Evolutionary conservation across 495 filamentous ascomycete species (phyloP).

Genomic region (Penicillium odoratum): DNA sequence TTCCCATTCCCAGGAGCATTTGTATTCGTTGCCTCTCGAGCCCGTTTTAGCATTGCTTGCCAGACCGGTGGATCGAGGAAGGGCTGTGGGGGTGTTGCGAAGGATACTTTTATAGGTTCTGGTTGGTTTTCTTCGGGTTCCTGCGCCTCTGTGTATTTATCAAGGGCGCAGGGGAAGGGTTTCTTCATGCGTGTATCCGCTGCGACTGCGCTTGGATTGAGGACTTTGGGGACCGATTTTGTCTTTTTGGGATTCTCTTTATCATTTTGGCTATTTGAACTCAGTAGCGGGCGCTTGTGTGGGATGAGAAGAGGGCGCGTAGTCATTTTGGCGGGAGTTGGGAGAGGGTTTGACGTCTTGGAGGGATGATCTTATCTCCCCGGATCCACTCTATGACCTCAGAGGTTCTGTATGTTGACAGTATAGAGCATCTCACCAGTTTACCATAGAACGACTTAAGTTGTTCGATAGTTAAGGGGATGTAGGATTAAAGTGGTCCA

Average conservation of each 20-base stretch:
- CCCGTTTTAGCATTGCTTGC: conserved; percentile 25
- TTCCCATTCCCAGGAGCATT: background rate
- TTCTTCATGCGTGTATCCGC: conserved; percentile 23
- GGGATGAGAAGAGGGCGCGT: conserved; percentile 19
- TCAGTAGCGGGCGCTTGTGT: conserved; percentile 18
- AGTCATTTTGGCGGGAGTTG: conserved; percentile 7
- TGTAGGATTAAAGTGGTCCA: no score
- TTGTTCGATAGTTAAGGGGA: no score
- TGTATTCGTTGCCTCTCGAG: conserved; percentile 4
- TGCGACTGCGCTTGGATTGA: conserved; percentile 27
- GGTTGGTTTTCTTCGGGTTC: conserved; percentile 1
- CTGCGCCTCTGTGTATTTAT: background rate
- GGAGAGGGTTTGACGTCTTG: conserved; percentile 4
- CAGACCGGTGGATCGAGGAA: conserved; percentile 28
- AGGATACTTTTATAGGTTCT: conserved; percentile 16
- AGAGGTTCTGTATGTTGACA: no score
- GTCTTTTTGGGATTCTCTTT: background rate
- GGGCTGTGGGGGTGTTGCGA: conserved; percentile 21
- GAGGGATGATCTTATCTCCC: background rate
- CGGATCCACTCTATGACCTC: background rate
- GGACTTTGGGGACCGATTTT: conserved; percentile 12
- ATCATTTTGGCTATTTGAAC: background rate
- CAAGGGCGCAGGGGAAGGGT: background rate
- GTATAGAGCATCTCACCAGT: no score
- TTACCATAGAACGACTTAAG: no score